These are phyloP conservation scores for Rugonectria rugulosa DNA, from an alignment of 2,329 filamentous ascomycete species.

Conservation along the genomic window DNA sequence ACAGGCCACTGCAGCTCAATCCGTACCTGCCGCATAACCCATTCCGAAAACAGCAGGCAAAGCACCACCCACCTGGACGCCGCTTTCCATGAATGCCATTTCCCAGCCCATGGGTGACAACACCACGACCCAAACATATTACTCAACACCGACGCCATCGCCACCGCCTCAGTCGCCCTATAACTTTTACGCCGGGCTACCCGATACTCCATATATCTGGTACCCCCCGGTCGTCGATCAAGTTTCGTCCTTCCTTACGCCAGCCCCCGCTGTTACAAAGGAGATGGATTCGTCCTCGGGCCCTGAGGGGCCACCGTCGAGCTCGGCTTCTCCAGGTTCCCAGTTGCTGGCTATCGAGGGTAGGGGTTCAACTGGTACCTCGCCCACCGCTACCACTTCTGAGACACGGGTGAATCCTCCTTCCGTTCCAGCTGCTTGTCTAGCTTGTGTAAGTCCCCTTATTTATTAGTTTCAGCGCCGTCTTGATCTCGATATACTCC, in stretches of 20 bases:
- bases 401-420: slow-evolving; percentile 42
- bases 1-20: slow-evolving; percentile 3
- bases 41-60: slow-evolving; percentile 13
- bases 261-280: slow-evolving; percentile 9
- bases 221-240: slow-evolving; percentile 26
- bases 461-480: not conserved
- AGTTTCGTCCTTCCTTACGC: slow-evolving; percentile 16
- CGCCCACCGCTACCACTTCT: slow-evolving; percentile 26
- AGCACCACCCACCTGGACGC: slow-evolving; percentile 4
- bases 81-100: slow-evolving; percentile 19
- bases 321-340: slow-evolving; percentile 37
- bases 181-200: slow-evolving; percentile 25
- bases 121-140: slow-evolving; percentile 17
- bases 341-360: slow-evolving; percentile 22
- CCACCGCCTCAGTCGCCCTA: slow-evolving; percentile 25
- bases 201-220: slow-evolving; percentile 26
- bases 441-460: slow-evolving; percentile 59
- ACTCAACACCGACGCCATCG: slow-evolving; percentile 23
- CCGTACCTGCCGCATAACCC: not conserved
- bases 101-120: slow-evolving; percentile 18
- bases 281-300: slow-evolving; percentile 26
- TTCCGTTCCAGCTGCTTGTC: slow-evolving; percentile 59
- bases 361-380: slow-evolving; percentile 25
- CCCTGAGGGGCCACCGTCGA: slow-evolving; percentile 28
- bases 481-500: not conserved